phyloP scores from a whole-genome alignment of 768 basidiomycete genomes.

The Plicaturopsis crispa region DNA sequence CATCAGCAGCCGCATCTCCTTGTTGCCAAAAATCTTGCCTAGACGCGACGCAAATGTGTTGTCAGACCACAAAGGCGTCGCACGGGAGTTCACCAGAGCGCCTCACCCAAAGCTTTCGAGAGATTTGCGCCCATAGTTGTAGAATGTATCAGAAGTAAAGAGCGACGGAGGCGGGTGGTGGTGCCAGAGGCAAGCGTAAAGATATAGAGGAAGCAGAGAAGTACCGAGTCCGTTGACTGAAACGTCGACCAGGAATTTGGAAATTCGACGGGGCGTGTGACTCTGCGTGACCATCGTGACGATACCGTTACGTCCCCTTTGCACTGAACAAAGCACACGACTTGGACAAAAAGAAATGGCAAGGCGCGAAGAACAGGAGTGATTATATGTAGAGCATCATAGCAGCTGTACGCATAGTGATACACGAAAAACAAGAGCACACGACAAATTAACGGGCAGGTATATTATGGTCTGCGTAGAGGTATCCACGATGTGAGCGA shows the following conservation, averaged over 20 bases:
- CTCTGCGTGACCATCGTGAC: too few species aligned
- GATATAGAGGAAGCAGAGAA: constrained; percentile 7
- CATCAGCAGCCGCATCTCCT: constrained; percentile 98
- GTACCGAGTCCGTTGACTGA: too few species aligned
- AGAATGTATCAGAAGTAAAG: constrained; percentile 40
- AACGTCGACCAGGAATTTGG: too few species aligned
- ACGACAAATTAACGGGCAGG: too few species aligned
- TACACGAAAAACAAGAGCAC: too few species aligned
- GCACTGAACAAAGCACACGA: too few species aligned
- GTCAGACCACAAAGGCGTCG: constrained; percentile 1
- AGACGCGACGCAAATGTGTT: constrained; percentile 7
- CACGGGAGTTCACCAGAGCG: not conserved
- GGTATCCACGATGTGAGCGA: too few species aligned
- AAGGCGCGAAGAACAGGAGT: not conserved
- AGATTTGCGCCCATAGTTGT: constrained; percentile 77
- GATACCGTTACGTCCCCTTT: too few species aligned
- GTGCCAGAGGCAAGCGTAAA: constrained; percentile 23
- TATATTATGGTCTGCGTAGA: too few species aligned
- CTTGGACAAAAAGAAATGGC: too few species aligned
- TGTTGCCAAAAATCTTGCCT: constrained; percentile 96
- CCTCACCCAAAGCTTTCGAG: constrained; percentile 73
- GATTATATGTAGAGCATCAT: constrained; percentile 3
- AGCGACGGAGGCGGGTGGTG: constrained; percentile 42
- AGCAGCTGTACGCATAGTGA: too few species aligned
- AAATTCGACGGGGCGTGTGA: too few species aligned